A percentile compares a stretch with the other conserved stretches of the same genome.
These are phyloP conservation scores for Aspergillus sp. DNA, from an alignment of 2,329 filamentous ascomycete genomes.

Conservation along the genomic window DNA sequence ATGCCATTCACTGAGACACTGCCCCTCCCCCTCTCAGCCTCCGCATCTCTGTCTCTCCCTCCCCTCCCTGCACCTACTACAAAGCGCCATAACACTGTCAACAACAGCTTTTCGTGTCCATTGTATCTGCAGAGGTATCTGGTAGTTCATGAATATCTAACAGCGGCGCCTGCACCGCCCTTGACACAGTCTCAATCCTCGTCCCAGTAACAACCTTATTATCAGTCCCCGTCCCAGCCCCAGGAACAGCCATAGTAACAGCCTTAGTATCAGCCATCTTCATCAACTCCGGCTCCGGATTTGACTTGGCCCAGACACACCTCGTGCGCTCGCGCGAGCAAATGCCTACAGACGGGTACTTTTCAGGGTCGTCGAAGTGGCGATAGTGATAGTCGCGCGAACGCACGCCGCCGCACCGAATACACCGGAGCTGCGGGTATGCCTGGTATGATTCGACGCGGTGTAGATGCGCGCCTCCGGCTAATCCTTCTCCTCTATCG, in stretches of 20 bases:
- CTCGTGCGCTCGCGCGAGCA: neutral
- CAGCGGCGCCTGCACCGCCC: neutral
- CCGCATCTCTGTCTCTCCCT: too few relatives aligned
- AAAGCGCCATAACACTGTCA: too few relatives aligned
- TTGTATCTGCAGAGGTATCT: neutral
- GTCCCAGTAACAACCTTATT: too few relatives aligned
- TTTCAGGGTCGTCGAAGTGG: neutral
- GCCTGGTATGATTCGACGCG: neutral
- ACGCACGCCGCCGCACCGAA: neutral
- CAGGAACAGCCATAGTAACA: too few relatives aligned
- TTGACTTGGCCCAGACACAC: neutral
- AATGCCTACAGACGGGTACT: neutral
- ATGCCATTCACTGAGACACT: too few relatives aligned
- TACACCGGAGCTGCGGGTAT: neutral
- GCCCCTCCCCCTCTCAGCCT: too few relatives aligned
- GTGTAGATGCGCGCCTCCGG: too few relatives aligned
- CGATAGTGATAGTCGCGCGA: constrained; percentile 2
- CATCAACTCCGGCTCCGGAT: neutral
- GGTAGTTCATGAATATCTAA: neutral
- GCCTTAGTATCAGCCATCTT: too few relatives aligned
- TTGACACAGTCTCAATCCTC: neutral
- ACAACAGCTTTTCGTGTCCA: neutral
- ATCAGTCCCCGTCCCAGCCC: too few relatives aligned
- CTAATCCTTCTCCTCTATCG: too few relatives aligned
- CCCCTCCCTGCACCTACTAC: too few relatives aligned